Percentiles rank a stretch among this genome's conserved stretches.
These are phyloP conservation scores for Kodamaea fukazawae DNA, from an alignment of 805 yeast genomes.

Conservation along the genomic window DNA sequence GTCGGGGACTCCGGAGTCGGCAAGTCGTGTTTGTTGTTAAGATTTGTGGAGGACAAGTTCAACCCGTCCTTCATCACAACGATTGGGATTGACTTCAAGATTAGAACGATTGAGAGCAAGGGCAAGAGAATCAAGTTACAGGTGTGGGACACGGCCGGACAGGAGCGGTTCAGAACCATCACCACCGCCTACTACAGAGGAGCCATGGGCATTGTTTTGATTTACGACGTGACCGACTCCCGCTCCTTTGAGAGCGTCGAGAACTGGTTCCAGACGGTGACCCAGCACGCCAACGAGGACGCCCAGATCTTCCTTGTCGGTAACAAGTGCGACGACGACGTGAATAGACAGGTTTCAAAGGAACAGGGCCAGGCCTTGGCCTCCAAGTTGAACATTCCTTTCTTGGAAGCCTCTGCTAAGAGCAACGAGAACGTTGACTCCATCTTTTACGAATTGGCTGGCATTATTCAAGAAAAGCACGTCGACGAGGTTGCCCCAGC, in stretches of 20 bases:
- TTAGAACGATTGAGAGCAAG: constrained; percentile 90
- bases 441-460: constrained; percentile 85
- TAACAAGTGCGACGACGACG: constrained; percentile 90
- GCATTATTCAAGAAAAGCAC: constrained; percentile 78
- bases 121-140: constrained; percentile 93
- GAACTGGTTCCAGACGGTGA: constrained; percentile 93
- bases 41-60: constrained; percentile 95
- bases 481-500: constrained; percentile 36
- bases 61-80: constrained; percentile 96
- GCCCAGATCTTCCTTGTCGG: constrained; percentile 94
- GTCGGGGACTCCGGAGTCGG: constrained; percentile 94
- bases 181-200: constrained; percentile 92
- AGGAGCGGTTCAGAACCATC: constrained; percentile 90
- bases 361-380: constrained; percentile 93
- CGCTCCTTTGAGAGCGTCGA: constrained; percentile 89
- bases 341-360: constrained; percentile 77
- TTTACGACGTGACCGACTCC: constrained; percentile 83
- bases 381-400: constrained; percentile 80
- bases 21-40: constrained; percentile 81
- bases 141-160: constrained; percentile 98
- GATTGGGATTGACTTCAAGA: constrained; percentile 97
- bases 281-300: constrained; percentile 94
- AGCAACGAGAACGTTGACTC: constrained; percentile 89
- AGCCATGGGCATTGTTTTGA: constrained; percentile 82
- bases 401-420: constrained; percentile 95